Evolutionary conservation across 2,329 filamentous ascomycete species (phyloP).

Genomic region (Aspergillus fumigatiaffinis): DNA sequence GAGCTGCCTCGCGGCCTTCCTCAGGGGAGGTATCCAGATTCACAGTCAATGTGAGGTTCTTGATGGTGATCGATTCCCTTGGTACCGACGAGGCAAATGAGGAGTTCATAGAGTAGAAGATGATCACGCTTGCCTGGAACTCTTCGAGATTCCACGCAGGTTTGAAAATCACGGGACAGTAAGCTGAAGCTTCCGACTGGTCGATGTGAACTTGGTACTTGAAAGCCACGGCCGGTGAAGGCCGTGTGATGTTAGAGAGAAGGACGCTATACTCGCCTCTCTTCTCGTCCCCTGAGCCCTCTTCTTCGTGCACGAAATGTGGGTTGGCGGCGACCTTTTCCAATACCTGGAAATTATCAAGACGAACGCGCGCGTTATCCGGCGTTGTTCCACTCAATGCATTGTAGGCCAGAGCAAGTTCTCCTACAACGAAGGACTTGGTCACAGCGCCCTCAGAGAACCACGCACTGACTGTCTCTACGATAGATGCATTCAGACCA

Average conservation of each 20-base stretch:
- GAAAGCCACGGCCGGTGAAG: slow-evolving; percentile 69
- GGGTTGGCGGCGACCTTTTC: slow-evolving; percentile 94
- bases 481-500: slow-evolving; percentile 81
- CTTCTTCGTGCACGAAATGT: slow-evolving; percentile 71
- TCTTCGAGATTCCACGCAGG: slow-evolving; percentile 80
- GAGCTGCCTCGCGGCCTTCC: slow-evolving; percentile 38
- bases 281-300: slow-evolving; percentile 42
- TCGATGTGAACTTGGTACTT: slow-evolving; percentile 85
- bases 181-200: slow-evolving; percentile 49
- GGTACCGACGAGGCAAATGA: slow-evolving; percentile 49
- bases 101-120: slow-evolving; percentile 82
- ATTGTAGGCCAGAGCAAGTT: slow-evolving; percentile 85
- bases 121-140: slow-evolving; percentile 78
- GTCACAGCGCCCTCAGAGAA: slow-evolving; percentile 72
- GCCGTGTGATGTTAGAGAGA: slow-evolving; percentile 65
- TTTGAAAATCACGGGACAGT: slow-evolving; percentile 69
- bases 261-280: slow-evolving; percentile 79
- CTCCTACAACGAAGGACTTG: slow-evolving; percentile 72
- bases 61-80: slow-evolving; percentile 53
- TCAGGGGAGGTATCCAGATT: slow-evolving; percentile 39
- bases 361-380: slow-evolving; percentile 63
- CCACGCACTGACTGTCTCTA: slow-evolving; percentile 83
- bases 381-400: slow-evolving; percentile 29
- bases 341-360: slow-evolving; percentile 83
- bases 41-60: slow-evolving; percentile 72